Percentiles rank a stretch among this genome's conserved stretches.
These are phyloP conservation scores for Yarrowia divulgata DNA, from an alignment of 805 yeast genomes.

Conservation along the genomic window DNA sequence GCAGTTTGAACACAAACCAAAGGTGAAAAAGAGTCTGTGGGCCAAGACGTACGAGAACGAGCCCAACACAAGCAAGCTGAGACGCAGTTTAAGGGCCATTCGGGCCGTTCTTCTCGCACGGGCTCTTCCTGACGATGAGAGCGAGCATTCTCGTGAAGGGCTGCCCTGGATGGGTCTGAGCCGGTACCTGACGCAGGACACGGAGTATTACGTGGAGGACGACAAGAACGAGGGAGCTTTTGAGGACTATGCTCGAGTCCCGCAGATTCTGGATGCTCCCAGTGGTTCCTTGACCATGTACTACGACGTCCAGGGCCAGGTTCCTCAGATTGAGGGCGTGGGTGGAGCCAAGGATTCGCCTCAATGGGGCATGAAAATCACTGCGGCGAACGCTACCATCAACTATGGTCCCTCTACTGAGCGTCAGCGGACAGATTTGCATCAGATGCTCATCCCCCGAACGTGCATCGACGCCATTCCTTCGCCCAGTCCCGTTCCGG, in stretches of 20 bases:
- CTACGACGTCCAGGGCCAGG: conserved; percentile 75
- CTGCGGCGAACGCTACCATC: conserved; percentile 65
- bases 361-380: conserved; percentile 65
- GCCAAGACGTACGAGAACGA: conserved; percentile 28
- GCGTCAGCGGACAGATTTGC: conserved; percentile 74
- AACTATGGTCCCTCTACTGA: conserved; percentile 98
- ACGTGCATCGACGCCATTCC: conserved; percentile 64
- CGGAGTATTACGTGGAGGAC: conserved; percentile 49
- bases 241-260: conserved; percentile 82
- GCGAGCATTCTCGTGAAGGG: conserved; percentile 2
- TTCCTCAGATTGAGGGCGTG: conserved; percentile 48
- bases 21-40: conserved; percentile 26
- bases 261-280: conserved; percentile 70
- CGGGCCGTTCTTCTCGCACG: conserved; percentile 21
- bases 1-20: conserved; percentile 16
- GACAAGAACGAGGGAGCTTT: conserved; percentile 49
- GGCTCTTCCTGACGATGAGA: conserved; percentile 12
- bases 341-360: conserved; percentile 52
- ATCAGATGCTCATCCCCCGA: conserved; percentile 70
- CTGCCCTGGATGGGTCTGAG: conserved; percentile 77
- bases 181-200: conserved; percentile 61
- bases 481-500: conserved; percentile 55
- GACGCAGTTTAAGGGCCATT: conserved; percentile 9
- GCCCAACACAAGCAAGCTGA: conserved; percentile 23
- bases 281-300: conserved; percentile 63